Conservation (phyloP, 164 flowering plant genomes). For the Chimonanthus salicifolius region DNA sequence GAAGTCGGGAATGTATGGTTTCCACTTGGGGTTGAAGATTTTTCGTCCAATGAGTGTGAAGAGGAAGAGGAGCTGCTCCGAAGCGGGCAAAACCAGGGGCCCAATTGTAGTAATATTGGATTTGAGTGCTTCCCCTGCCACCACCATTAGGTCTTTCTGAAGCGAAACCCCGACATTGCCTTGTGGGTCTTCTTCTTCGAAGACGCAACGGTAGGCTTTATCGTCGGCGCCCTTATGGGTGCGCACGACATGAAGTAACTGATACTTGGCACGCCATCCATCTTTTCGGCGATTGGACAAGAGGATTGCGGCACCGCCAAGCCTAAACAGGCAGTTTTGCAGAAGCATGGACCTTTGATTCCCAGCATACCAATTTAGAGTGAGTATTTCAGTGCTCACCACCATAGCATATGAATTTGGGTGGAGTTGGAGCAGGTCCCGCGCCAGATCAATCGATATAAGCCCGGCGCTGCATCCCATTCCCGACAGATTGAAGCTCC, state of each 20-base stretch:
- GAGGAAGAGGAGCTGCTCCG: slow-evolving; percentile 20
- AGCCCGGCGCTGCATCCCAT: slow-evolving; percentile 26
- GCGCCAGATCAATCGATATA: slow-evolving; percentile 13
- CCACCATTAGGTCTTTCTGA: slow-evolving; percentile 27
- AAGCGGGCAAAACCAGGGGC: slow-evolving; percentile 15
- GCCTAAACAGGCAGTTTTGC: slow-evolving; percentile 47
- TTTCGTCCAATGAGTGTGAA: slow-evolving; percentile 12
- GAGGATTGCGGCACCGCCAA: slow-evolving; percentile 64
- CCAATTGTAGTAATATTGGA: slow-evolving; percentile 21
- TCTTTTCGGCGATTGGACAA: slow-evolving; percentile 43
- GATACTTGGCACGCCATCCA: slow-evolving; percentile 59
- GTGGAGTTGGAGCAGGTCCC: slow-evolving; percentile 17
- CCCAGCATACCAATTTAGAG: slow-evolving; percentile 13
- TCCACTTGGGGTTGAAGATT: slow-evolving; percentile 44
- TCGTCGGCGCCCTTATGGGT: slow-evolving; percentile 77
- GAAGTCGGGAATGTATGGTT: slow-evolving; percentile 62
- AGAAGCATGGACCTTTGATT: slow-evolving; percentile 14
- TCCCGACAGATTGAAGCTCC: slow-evolving; percentile 19
- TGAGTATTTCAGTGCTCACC: slow-evolving; percentile 18
- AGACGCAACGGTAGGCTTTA: slow-evolving; percentile 49
- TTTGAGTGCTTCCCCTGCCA: slow-evolving; percentile 20
- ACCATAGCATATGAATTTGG: slow-evolving; percentile 9
- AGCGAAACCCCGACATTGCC: slow-evolving; percentile 31
- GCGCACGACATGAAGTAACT: slow-evolving; percentile 66
- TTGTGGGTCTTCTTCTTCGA: slow-evolving; percentile 53